Evolutionary conservation across 2,329 filamentous ascomycete genomes (phyloP).

Genomic region (Arachnopeziza araneosa): DNA sequence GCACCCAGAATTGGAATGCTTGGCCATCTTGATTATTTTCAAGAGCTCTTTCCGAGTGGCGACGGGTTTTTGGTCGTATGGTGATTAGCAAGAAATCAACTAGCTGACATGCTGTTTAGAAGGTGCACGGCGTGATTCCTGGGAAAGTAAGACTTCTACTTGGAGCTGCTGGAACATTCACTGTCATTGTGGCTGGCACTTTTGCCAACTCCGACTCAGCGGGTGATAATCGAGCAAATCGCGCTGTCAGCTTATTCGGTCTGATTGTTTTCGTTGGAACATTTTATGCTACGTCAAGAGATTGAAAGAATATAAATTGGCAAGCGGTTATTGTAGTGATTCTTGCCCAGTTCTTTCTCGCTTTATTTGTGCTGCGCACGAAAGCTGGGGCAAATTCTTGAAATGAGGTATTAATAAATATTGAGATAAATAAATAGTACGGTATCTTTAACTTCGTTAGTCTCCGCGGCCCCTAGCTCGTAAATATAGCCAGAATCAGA

Average conservation of each 20-base stretch:
- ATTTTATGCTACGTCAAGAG: conserved; percentile 66
- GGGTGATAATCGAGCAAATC: conserved; percentile 75
- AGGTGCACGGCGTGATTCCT: conserved; percentile 63
- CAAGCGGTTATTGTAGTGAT: conserved; percentile 84
- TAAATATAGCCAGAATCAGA: no score
- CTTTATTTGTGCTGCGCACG: conserved; percentile 81
- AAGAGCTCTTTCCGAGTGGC: no score
- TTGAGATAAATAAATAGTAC: conserved; percentile 38
- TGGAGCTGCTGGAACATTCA: conserved; percentile 59
- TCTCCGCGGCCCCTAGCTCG: no score
- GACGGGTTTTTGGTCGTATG: no score
- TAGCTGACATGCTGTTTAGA: no score
- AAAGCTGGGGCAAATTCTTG: conserved; percentile 48
- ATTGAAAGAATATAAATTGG: conserved; percentile 62
- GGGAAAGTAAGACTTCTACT: conserved; percentile 56
- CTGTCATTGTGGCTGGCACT: conserved; percentile 70
- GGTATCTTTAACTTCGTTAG: conserved; percentile 91
- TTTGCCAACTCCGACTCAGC: conserved; percentile 65
- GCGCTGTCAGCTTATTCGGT: conserved; percentile 76
- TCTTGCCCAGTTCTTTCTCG: conserved; percentile 81
- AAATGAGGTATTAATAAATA: neutral
- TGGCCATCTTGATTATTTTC: no score
- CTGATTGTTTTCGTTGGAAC: conserved; percentile 61
- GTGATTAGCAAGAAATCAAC: no score
- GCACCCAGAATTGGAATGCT: no score